These are phyloP conservation scores for Tulasnella sp. DNA, from an alignment of 768 basidiomycete species.

Conservation along the genomic window DNA sequence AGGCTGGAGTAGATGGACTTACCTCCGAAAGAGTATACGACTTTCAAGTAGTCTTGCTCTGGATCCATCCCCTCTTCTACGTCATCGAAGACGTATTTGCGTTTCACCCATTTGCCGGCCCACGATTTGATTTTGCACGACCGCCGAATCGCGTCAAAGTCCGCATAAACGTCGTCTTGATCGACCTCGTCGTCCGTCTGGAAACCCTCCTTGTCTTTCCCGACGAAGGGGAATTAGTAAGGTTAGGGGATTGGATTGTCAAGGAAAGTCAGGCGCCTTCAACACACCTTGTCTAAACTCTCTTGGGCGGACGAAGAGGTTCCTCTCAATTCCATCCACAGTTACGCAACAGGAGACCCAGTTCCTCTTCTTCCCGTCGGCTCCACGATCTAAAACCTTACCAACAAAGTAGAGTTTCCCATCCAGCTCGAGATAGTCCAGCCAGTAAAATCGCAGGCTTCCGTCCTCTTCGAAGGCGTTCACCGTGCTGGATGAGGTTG, in stretches of 20 bases:
- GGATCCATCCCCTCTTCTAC: slow-evolving; percentile 62
- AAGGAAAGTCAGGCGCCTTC: background rate
- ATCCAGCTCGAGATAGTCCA: slow-evolving; percentile 85
- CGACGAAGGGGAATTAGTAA: background rate
- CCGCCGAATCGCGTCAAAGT: slow-evolving; percentile 76
- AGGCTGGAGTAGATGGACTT: slow-evolving; percentile 34
- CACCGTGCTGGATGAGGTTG: slow-evolving; percentile 38
- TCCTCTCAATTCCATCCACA: slow-evolving; percentile 80
- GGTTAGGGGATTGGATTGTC: background rate
- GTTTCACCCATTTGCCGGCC: slow-evolving; percentile 78
- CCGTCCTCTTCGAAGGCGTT: slow-evolving; percentile 77
- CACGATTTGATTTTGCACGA: slow-evolving; percentile 70
- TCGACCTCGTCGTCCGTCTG: slow-evolving; percentile 76
- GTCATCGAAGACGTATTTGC: slow-evolving; percentile 91
- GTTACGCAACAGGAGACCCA: slow-evolving; percentile 87
- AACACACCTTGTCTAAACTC: slow-evolving; percentile 52
- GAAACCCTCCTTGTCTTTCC: slow-evolving; percentile 47
- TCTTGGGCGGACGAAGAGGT: slow-evolving; percentile 84
- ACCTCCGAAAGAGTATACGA: slow-evolving; percentile 88
- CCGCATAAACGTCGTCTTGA: slow-evolving; percentile 66
- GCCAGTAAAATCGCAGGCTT: slow-evolving; percentile 88
- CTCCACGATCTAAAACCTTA: slow-evolving; percentile 77
- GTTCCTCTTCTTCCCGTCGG: slow-evolving; percentile 41
- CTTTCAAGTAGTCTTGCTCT: slow-evolving; percentile 88
- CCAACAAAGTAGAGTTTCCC: slow-evolving; percentile 87